Conservation (phyloP, 2,329 filamentous ascomycete genomes). For the Thielaviopsis ethacetica region DNA sequence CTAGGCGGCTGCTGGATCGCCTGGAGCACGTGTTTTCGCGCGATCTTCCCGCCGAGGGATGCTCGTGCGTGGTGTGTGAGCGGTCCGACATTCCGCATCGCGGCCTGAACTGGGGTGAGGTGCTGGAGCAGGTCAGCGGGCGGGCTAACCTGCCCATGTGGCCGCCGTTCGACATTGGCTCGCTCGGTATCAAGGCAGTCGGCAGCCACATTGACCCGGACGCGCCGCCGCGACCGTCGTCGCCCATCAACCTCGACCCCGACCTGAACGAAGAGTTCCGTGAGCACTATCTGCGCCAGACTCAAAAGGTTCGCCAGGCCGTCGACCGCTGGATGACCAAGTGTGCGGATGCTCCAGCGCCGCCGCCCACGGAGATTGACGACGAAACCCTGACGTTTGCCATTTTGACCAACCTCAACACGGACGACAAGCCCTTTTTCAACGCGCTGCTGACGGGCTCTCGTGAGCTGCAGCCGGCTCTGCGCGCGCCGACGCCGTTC, state of each 20-base stretch:
- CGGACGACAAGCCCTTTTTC: slow-evolving; percentile 63
- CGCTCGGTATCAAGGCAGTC: slow-evolving; percentile 43
- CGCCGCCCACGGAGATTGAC: slow-evolving; percentile 75
- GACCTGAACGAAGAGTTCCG: slow-evolving; percentile 89
- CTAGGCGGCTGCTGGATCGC: slow-evolving; percentile 71
- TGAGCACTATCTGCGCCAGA: slow-evolving; percentile 81
- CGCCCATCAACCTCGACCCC: slow-evolving; percentile 64
- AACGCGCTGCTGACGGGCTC: slow-evolving; percentile 57
- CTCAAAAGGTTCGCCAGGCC: slow-evolving; percentile 78
- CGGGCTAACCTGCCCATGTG: slow-evolving; percentile 71
- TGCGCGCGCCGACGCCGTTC: slow-evolving; percentile 52
- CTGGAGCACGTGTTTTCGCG: slow-evolving; percentile 88
- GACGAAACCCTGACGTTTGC: slow-evolving; percentile 90
- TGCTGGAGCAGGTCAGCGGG: slow-evolving; percentile 82
- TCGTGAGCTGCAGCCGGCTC: slow-evolving; percentile 36
- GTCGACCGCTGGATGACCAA: slow-evolving; percentile 81
- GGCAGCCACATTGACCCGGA: slow-evolving; percentile 44
- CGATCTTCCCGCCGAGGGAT: slow-evolving; percentile 77
- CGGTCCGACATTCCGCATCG: slow-evolving; percentile 41
- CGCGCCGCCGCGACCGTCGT: slow-evolving; percentile 36
- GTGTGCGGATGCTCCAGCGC: slow-evolving; percentile 56
- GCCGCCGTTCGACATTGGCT: slow-evolving; percentile 69
- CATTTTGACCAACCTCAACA: slow-evolving; percentile 71
- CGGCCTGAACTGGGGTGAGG: slow-evolving; percentile 87
- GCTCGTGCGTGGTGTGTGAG: slow-evolving; percentile 71